Conservation (phyloP, 129 eudicot genomes). For the sunflower (Helianthus annuus) region HanXRQr2.0-SUNRISE NC_035441.2:59301767-59302266, state of each 20-base stretch:
- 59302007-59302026: neutral
- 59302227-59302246: no score
- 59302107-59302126: neutral
- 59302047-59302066: neutral
- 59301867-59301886: neutral
- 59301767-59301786: neutral
- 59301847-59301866: no score
- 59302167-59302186: neutral
- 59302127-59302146: no score
- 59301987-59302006: neutral
- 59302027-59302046: slow-evolving; percentile 10
- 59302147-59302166: neutral
- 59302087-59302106: no score
- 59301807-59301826: no score
- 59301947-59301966: neutral
- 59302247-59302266: no score
- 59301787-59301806: neutral
- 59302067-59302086: neutral
- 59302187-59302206: no score
- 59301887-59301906: neutral
- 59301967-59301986: neutral
- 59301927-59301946: neutral
- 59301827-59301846: no score
- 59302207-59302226: no score
- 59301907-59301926: neutral